These are phyloP conservation scores for Acanthamoeba castellanii DNA, from an alignment of 208 protist species.

Conservation along the genomic window DNA sequence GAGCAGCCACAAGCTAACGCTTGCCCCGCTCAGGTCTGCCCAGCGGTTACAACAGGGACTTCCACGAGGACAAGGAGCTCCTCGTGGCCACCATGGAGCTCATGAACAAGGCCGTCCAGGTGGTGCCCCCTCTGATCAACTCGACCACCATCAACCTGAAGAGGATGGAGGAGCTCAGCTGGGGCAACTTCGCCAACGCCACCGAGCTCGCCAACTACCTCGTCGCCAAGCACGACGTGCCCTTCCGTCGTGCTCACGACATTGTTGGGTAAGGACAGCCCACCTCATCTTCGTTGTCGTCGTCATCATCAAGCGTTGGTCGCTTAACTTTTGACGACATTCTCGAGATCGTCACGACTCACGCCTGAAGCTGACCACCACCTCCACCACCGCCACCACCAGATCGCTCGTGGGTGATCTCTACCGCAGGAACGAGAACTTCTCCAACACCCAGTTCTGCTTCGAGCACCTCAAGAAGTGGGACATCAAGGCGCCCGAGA, in stretches of 20 bases:
- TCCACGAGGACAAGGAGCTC: constrained; percentile 65
- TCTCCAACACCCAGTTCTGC: constrained; percentile 62
- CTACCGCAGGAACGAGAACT: constrained; percentile 49
- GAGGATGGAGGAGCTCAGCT: constrained; percentile 46
- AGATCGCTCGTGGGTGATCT: constrained; percentile 59
- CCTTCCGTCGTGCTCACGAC: constrained; percentile 63
- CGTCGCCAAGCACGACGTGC: constrained; percentile 55
- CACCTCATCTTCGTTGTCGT: neutral
- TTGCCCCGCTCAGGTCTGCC: neutral
- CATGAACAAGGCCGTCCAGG: constrained; percentile 29
- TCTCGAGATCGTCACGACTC: too few species aligned
- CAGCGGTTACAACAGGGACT: constrained; percentile 56
- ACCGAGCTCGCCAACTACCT: constrained; percentile 70
- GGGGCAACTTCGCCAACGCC: constrained; percentile 56
- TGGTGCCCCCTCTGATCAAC: constrained; percentile 41
- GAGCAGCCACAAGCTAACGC: neutral
- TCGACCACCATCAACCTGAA: constrained; percentile 53
- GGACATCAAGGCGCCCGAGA: constrained; percentile 19
- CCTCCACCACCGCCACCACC: too few species aligned
- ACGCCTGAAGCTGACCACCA: too few species aligned
- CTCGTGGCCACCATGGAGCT: constrained; percentile 23
- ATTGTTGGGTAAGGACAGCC: neutral
- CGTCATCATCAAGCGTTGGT: too few species aligned
- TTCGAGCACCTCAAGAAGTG: constrained; percentile 23
- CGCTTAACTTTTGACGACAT: too few species aligned